Evolutionary conservation across 1,284 basidiomycete species (phyloP).

Genomic region (Ustilago shanxiensis): DNA sequence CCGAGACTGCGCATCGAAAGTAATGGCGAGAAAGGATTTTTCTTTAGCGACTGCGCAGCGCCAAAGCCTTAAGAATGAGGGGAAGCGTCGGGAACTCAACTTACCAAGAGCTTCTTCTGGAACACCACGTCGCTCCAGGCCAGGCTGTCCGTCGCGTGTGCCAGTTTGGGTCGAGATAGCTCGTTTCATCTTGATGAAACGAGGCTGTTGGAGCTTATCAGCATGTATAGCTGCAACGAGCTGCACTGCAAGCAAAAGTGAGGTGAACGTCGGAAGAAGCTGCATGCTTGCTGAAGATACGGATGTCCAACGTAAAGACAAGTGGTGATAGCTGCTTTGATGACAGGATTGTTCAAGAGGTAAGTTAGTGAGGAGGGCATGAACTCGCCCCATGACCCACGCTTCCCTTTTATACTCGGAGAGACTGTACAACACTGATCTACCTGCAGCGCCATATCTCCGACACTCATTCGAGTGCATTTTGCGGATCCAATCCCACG

Average conservation of each 20-base stretch:
- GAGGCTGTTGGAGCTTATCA: slow-evolving; percentile 2
- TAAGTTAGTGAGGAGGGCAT: not conserved
- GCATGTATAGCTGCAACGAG: slow-evolving; percentile 13
- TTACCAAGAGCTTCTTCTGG: not conserved
- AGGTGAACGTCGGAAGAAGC: slow-evolving; percentile 13
- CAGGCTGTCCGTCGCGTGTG: not conserved
- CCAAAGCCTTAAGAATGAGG: not conserved
- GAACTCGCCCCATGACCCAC: not conserved
- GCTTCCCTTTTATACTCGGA: not conserved
- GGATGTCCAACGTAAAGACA: not conserved
- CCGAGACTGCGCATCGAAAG: not conserved
- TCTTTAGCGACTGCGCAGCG: not conserved
- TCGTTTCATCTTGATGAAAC: slow-evolving; percentile 23
- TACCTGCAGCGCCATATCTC: too few species aligned
- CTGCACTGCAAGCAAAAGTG: slow-evolving; percentile 15
- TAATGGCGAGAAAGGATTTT: not conserved
- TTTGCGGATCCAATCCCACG: slow-evolving; percentile 1
- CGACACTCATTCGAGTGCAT: too few species aligned
- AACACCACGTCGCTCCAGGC: slow-evolving; percentile 9
- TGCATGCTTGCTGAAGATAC: slow-evolving; percentile 12
- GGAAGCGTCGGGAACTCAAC: not conserved
- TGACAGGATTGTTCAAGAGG: not conserved
- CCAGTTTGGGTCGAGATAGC: not conserved
- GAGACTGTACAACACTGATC: too few species aligned
- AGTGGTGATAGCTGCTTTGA: not conserved